These are phyloP conservation scores for Geranium brycei DNA, from an alignment of 345 rosid genomes.

Conservation along the genomic window DNA sequence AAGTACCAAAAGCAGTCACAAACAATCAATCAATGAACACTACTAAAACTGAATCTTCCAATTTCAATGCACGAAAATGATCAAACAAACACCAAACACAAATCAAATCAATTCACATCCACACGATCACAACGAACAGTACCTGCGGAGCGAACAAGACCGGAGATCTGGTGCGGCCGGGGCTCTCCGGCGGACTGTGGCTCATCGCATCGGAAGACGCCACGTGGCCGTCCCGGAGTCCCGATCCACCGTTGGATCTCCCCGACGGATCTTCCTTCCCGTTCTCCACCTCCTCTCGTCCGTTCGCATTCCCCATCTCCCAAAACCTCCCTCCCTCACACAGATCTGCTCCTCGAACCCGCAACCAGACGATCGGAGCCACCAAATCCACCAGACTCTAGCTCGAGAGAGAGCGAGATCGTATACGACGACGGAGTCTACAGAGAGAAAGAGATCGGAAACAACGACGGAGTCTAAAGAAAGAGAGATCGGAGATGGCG, in stretches of 20 bases:
- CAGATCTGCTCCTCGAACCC: slow-evolving; percentile 7
- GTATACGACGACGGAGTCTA: too few species aligned
- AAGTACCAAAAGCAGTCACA: neutral
- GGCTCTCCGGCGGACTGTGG: slow-evolving; percentile 40
- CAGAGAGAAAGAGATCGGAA: neutral
- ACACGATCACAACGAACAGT: neutral
- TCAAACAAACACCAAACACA: too few species aligned
- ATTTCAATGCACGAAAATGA: too few species aligned
- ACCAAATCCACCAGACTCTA: too few species aligned
- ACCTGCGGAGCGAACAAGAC: slow-evolving; percentile 68
- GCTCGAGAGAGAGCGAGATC: too few species aligned
- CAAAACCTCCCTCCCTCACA: neutral
- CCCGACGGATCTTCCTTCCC: slow-evolving; percentile 12
- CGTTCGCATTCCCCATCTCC: slow-evolving; percentile 76
- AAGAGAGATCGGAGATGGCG: neutral
- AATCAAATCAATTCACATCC: too few species aligned
- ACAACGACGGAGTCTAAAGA: neutral
- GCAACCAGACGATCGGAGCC: neutral
- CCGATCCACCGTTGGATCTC: slow-evolving; percentile 28
- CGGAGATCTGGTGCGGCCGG: slow-evolving; percentile 49
- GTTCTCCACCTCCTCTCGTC: slow-evolving; percentile 29
- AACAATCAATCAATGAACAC: neutral
- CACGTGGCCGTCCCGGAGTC: slow-evolving; percentile 17
- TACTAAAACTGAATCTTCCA: too few species aligned
- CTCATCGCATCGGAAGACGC: slow-evolving; percentile 37